These are phyloP conservation scores for Zizania palustris DNA, from an alignment of 202 grass and related monocot species.

Conservation along the genomic window DNA sequence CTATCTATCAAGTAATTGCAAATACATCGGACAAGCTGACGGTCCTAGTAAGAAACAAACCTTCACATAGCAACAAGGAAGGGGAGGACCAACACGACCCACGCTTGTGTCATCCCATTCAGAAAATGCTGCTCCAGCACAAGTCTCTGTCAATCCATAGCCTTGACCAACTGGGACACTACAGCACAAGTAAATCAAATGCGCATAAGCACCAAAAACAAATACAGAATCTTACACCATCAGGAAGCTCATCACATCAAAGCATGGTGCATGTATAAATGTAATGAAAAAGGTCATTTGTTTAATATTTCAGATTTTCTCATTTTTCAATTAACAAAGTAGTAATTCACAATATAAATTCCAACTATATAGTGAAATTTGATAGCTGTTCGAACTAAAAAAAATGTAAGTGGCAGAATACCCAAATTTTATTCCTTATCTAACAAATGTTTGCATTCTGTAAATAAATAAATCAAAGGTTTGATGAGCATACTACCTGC, in stretches of 20 bases:
- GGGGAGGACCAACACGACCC: slow-evolving; percentile 81
- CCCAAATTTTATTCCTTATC: too few species aligned
- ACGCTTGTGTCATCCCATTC: slow-evolving; percentile 78
- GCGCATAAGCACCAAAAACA: slow-evolving; percentile 38
- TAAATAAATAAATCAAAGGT: neutral
- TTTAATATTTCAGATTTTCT: slow-evolving; percentile 4
- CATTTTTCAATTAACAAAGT: slow-evolving; percentile 13
- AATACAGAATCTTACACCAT: neutral
- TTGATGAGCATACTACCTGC: neutral
- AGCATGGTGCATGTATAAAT: neutral
- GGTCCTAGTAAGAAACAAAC: slow-evolving; percentile 35
- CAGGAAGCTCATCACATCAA: neutral
- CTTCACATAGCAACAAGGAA: slow-evolving; percentile 93
- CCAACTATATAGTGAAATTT: neutral
- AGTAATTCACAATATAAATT: slow-evolving; percentile 8
- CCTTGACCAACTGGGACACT: slow-evolving; percentile 92
- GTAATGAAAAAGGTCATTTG: neutral
- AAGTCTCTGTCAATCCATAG: slow-evolving; percentile 92
- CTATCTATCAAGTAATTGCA: slow-evolving; percentile 4
- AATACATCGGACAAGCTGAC: slow-evolving; percentile 10
- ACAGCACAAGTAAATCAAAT: slow-evolving; percentile 43
- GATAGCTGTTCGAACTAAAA: too few species aligned
- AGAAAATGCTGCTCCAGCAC: slow-evolving; percentile 77
- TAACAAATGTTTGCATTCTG: too few species aligned
- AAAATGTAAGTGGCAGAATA: too few species aligned